A percentile compares a stretch with the other conserved stretches of the same genome.
Evolutionary conservation across 139 green algal species (phyloP).

Genomic region (Nannochloris sp.): DNA sequence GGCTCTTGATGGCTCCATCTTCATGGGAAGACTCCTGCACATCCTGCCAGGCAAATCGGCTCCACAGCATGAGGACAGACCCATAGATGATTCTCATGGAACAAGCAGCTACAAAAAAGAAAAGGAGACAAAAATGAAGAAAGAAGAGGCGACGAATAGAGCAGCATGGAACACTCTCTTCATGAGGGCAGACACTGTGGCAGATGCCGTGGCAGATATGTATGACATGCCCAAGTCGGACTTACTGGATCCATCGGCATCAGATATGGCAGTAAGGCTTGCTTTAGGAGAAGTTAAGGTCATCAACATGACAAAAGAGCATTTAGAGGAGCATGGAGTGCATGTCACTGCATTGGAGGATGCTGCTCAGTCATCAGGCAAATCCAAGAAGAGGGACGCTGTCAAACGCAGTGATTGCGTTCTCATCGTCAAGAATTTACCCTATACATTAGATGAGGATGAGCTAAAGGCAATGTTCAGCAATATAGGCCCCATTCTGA

Average conservation of each 20-base stretch:
- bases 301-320: constrained; percentile 81
- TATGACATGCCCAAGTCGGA: constrained; percentile 81
- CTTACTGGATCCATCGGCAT: constrained; percentile 63
- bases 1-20: constrained; percentile 65
- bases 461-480: constrained; percentile 63
- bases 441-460: constrained; percentile 54
- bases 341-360: constrained; percentile 62
- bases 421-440: constrained; percentile 96
- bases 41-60: constrained; percentile 66
- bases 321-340: constrained; percentile 63
- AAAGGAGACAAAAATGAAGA: constrained; percentile 63
- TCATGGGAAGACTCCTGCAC: constrained; percentile 87
- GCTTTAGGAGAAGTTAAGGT: constrained; percentile 92
- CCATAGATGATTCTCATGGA: constrained; percentile 7
- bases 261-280: constrained; percentile 64
- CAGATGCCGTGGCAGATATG: constrained; percentile 76
- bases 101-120: constrained; percentile 47
- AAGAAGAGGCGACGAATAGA: constrained; percentile 55
- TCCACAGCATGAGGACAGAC: constrained; percentile 1
- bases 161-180: constrained; percentile 95
- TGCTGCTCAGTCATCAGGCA: constrained; percentile 55
- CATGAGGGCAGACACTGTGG: constrained; percentile 93
- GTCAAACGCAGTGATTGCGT: constrained; percentile 52
- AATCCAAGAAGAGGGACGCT: constrained; percentile 12
- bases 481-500: constrained; percentile 35